These are phyloP conservation scores for Collybia nuda DNA, from an alignment of 768 basidiomycete genomes.

Conservation along the genomic window DNA sequence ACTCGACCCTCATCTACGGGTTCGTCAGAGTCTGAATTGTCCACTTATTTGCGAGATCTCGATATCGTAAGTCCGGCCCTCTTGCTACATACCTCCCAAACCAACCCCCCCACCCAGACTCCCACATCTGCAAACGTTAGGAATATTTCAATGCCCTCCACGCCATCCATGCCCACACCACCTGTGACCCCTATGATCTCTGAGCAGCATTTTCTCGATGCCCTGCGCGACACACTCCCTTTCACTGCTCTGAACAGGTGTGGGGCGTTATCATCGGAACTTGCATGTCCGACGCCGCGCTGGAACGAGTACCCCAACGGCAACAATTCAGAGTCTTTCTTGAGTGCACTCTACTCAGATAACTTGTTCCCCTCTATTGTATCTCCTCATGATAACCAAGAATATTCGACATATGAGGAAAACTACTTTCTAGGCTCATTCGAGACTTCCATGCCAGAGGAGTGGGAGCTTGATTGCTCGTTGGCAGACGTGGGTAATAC, in stretches of 20 bases:
- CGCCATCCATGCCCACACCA: neutral
- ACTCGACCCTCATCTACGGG: constrained; percentile 21
- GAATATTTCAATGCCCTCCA: constrained; percentile 3
- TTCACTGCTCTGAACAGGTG: constrained; percentile 8
- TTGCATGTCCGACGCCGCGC: neutral
- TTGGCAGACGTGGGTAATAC: too few relatives aligned
- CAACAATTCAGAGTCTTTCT: constrained; percentile 4
- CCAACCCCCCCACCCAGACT: constrained; percentile 15
- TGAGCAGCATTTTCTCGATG: constrained; percentile 2
- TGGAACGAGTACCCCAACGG: neutral
- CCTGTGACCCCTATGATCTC: neutral
- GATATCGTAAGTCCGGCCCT: constrained; percentile 25
- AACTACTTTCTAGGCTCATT: neutral
- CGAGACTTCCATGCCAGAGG: neutral
- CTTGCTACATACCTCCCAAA: neutral
- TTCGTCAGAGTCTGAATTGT: constrained; percentile 18
- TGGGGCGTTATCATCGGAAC: neutral
- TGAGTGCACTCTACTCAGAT: constrained; percentile 10
- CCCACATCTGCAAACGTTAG: constrained; percentile 21
- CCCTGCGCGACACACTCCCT: constrained; percentile 5
- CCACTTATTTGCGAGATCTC: constrained; percentile 20
- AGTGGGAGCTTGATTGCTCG: neutral
- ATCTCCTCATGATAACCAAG: neutral
- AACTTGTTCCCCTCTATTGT: constrained; percentile 4
- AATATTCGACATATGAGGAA: neutral